Evolutionary conservation across 2,329 filamentous ascomycete species (phyloP), one percentile per base, ranked within the genome.

Genomic region (Sporothrix brasiliensis): DNA sequence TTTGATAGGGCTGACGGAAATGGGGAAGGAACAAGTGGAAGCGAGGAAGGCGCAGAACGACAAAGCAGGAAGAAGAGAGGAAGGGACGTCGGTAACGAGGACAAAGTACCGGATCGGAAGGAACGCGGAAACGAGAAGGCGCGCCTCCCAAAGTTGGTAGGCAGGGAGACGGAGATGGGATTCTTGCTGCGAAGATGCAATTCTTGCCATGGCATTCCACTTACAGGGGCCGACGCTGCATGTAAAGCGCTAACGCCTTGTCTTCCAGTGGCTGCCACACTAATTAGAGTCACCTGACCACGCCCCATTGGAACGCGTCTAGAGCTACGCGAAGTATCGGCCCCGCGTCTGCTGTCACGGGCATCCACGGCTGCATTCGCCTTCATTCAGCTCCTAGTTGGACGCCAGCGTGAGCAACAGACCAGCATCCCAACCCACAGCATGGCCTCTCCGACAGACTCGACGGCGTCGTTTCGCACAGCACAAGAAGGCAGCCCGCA

Each of bases 121-220:
- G 56, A 60, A 44, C 34, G 56, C 41, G 56, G 19, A 50, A 47
- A n/a, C 39, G 39, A 27, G 24, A 21, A 61, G 39, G 19, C 10
- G 56, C 10, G 34, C 34, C 34, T 34, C 34, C 34, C 34, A 7
- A 60, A 30, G 27, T 4, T 60, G 56, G 56, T 60, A 34, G 19
- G 34, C 56, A 60, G 56, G 56, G 34, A 41, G 56, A 60, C 56
- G n/a, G 19, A 44, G 34, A 44, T 61, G 56, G 56, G 34, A 61
- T 61, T 61, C 56, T 61, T 61, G 19, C 9, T 44, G n/a, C 21
- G 34, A 41, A 60, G 56, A 61, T 61, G 56, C 56, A 34, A 61
- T 61, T 44, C 54, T 41, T 60, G 56, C 13, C 11, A 60, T 60
- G 56, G 56, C 34, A 60, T 60, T 60, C 21, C 34, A 19, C 19